Evolutionary conservation across 176 grass and related monocot genomes (phyloP).

Genomic region (Raddia guianensis): DNA sequence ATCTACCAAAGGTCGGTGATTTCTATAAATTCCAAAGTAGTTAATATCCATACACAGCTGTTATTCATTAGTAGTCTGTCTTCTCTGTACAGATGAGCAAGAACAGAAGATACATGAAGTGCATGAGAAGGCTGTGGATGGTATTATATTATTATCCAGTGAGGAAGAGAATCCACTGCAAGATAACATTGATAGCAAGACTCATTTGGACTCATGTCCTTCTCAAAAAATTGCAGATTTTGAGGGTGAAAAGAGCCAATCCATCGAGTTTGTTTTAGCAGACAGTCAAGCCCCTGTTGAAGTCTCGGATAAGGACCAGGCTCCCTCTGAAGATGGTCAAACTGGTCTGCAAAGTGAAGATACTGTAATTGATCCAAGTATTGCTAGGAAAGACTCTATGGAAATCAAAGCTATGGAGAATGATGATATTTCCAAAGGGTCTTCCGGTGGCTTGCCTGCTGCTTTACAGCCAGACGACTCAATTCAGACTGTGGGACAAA

Average conservation of each 20-base stretch:
- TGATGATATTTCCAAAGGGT: background rate
- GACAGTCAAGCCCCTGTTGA: slow-evolving; percentile 22
- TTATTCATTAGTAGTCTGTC: background rate
- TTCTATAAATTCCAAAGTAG: slow-evolving; percentile 10
- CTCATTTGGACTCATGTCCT: slow-evolving; percentile 11
- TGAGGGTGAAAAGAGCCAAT: slow-evolving; percentile 33
- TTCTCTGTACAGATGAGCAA: slow-evolving; percentile 40
- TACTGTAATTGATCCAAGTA: background rate
- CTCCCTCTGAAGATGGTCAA: slow-evolving; percentile 1
- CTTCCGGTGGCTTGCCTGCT: slow-evolving; percentile 31
- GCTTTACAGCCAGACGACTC: slow-evolving; percentile 13
- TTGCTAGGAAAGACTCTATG: slow-evolving; percentile 17
- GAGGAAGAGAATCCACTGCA: slow-evolving; percentile 17
- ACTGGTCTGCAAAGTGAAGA: slow-evolving; percentile 20
- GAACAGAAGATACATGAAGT: slow-evolving; percentile 11
- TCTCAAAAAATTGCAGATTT: slow-evolving; percentile 22
- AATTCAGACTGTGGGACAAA: slow-evolving; percentile 21
- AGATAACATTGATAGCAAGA: slow-evolving; percentile 14
- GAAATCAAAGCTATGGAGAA: slow-evolving; percentile 10
- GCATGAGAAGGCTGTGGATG: slow-evolving; percentile 1
- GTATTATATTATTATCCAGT: slow-evolving; percentile 1
- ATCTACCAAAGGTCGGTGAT: slow-evolving; percentile 34
- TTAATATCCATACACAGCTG: background rate
- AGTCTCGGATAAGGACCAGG: slow-evolving; percentile 30
- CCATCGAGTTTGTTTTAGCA: slow-evolving; percentile 9